Conservation (phyloP, 805 yeast genomes). For the Wickerhamomyces queroliae region DNA sequence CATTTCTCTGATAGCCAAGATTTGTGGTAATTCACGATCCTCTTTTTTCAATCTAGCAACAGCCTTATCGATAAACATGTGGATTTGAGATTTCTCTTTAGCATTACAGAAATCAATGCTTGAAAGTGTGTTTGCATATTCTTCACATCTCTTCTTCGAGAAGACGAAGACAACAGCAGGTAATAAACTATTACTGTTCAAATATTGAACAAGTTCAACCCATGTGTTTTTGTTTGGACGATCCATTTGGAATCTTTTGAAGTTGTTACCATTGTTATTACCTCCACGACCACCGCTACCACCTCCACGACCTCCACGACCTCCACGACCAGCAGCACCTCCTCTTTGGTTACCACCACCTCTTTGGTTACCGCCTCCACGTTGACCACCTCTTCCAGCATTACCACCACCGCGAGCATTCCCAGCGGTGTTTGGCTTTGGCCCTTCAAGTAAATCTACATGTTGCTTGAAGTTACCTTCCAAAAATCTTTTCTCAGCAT, state of each 20-base stretch:
- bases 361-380: conserved; percentile 34
- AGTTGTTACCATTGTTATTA: conserved; percentile 26
- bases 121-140: conserved; percentile 74
- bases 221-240: conserved; percentile 75
- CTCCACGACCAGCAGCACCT: conserved; percentile 27
- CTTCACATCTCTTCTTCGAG: conserved; percentile 90
- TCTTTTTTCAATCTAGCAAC: conserved; percentile 83
- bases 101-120: conserved; percentile 76
- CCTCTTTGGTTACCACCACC: conserved; percentile 32
- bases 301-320: conserved; percentile 19
- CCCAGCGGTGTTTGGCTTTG: conserved; percentile 30
- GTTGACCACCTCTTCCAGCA: conserved; percentile 34
- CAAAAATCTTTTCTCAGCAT: conserved; percentile 63
- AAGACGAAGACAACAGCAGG: conserved; percentile 95
- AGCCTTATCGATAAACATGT: conserved; percentile 88
- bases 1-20: conserved; percentile 73
- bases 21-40: conserved; percentile 92
- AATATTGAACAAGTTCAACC: conserved; percentile 63
- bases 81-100: conserved; percentile 86
- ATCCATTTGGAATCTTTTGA: conserved; percentile 23
- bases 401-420: conserved; percentile 37
- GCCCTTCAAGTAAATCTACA: conserved; percentile 40
- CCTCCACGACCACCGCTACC: conserved; percentile 23
- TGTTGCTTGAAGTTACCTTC: conserved; percentile 61
- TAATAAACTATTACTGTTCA: conserved; percentile 62